phyloP scores from a whole-genome alignment of 805 yeast genomes.

The Zygotorulaspora danielsina region DNA sequence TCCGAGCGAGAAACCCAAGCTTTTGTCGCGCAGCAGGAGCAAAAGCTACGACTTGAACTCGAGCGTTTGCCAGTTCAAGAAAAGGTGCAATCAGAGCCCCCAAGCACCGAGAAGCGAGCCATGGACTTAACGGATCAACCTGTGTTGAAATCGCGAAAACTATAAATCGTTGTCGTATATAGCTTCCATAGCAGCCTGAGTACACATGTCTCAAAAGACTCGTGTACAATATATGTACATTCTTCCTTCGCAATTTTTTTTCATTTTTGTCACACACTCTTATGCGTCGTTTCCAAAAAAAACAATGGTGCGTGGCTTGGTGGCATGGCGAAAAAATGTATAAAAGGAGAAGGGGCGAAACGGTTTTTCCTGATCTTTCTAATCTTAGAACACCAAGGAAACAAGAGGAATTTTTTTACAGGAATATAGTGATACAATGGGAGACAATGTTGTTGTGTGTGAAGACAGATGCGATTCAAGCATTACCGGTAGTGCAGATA shows the following conservation, averaged over 20 bases:
- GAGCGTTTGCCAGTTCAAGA: no score
- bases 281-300: no score
- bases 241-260: no score
- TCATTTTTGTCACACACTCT: no score
- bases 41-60: not conserved
- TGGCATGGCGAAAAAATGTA: not conserved
- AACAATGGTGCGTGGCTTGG: not conserved
- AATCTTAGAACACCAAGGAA: no score
- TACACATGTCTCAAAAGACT: no score
- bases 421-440: conserved; percentile 1
- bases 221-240: no score
- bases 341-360: not conserved
- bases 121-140: not conserved
- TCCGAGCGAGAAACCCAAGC: conserved; percentile 5
- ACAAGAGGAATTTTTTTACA: conserved; percentile 1
- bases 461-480: no score
- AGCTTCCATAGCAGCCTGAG: no score
- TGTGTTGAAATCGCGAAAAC: not conserved
- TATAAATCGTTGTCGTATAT: not conserved
- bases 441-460: not conserved
- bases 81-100: conserved; percentile 1
- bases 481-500: conserved; percentile 13
- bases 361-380: not conserved
- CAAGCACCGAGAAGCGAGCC: not conserved
- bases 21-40: conserved; percentile 1